Percentiles rank a stretch among this genome's conserved stretches.
phyloP scores from a whole-genome alignment of 176 grass and related monocot species.

The Cymbopogon citratus region DNA sequence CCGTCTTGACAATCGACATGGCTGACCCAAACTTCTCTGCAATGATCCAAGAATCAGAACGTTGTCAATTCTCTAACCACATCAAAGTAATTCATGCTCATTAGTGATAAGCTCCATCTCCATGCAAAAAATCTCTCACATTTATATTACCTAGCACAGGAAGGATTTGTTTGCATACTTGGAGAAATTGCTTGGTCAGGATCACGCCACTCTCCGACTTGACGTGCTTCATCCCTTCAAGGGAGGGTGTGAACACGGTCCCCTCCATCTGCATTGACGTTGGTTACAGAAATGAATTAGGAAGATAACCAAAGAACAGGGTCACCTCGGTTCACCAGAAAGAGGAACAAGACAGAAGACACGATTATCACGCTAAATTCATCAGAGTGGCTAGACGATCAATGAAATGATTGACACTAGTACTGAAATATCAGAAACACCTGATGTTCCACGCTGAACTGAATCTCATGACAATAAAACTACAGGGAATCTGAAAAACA shows the following conservation, averaged over 20 bases:
- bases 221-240: constrained; percentile 72
- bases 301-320: neutral
- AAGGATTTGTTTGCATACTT: constrained; percentile 88
- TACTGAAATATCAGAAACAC: neutral
- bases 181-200: constrained; percentile 69
- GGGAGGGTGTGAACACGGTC: constrained; percentile 67
- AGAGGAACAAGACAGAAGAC: too few relatives aligned
- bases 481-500: neutral
- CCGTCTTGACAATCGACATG: constrained; percentile 73
- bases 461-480: neutral
- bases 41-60: constrained; percentile 23
- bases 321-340: neutral
- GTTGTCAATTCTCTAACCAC: neutral
- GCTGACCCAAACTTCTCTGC: constrained; percentile 81
- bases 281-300: neutral
- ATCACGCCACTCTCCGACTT: constrained; percentile 57
- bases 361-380: neutral
- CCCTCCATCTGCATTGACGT: constrained; percentile 41
- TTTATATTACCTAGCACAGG: constrained; percentile 87
- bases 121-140: neutral
- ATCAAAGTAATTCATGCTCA: neutral
- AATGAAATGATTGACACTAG: neutral
- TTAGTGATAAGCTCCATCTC: too few relatives aligned
- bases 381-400: neutral
- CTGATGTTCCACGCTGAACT: neutral